Base-by-base conservation (phyloP, 345 rosid species). In the Hevea brasiliensis region DNA sequence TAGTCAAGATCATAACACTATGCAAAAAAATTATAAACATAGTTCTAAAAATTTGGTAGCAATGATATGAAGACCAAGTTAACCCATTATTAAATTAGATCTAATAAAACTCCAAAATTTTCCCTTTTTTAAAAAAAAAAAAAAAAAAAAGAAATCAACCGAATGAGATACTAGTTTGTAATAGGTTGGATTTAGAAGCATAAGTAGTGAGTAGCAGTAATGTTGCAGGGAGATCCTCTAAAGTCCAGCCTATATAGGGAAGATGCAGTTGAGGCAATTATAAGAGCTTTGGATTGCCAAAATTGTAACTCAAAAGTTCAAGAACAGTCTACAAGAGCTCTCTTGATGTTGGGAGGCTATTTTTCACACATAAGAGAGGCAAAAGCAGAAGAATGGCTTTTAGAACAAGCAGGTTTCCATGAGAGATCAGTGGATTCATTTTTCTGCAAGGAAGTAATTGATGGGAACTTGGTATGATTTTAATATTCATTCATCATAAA, bases 201-300 rank as follows among this genome's bases (percentile, higher is more conserved):
- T 72, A 73, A 62, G 76, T 50, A 70, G 74, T 70, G 57, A 72
- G 21, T 65, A 60, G 74, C 77, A 77, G 84, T 72, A 65, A 60
- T 72, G 72, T 80, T 82, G 83, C 87, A 89, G 91, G 90, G 77
- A 60, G 90, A 87, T 81, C 81, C 79, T 48, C 63, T 66, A 59
- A 80, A 81, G 76, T 66, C 79, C 76, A 89, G 91, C 37, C 45
- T 86, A 1, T 87, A 86, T 65, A 78, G 88, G 76, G 91, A 87
- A 73, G 94, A 89, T 72, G 94, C 91, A 9, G 45, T 89, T 11
- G 91, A 87, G 61, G 89, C 78, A 18, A 72, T 87, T 29, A 61
- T 80, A 45, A 81, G 73, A 11, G 69, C 85, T 61, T 48, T 87
- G 71, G 84, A 89, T 71, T 84, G 87, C 57, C 74, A 70, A 24